Base-by-base conservation (phyloP, 2,329 filamentous ascomycete genomes). In the Drechslera avenae region DNA sequence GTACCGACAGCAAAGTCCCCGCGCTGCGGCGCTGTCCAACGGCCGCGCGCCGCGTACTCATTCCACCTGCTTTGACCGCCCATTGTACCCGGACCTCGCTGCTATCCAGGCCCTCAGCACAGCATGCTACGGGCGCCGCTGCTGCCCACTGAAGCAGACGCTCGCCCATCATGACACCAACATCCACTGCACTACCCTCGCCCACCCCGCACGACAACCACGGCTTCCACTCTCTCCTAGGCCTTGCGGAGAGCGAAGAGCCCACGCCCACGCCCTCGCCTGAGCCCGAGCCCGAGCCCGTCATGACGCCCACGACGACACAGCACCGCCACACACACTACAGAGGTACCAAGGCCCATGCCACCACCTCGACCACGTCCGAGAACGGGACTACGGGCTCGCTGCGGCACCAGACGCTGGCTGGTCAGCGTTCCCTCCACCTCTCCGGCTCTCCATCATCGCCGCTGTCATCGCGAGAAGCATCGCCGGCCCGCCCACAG, bases 401-500 rank as follows among this genome's bases (percentile, higher is more conserved):
- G 26, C 12, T 62, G 60, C 66, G 62, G 21, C 59, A 61, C 39
- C 64, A 66, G 26, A 52, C 62, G 17, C 63, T 67, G 44, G 63
- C 57, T 39, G 62, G 62, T 17, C 55, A 60, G 39, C 67, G 66
- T 31, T 63, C 67, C 17, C 58, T 68, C 35, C 66, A 64, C 58
- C 54, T 58, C 52, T 67, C 69, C n/a, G 64, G 52, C 57, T 67
- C 68, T 35, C 67, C 74, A 16, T 77, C 77, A 28, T 66, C 69
- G 6, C 78, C 78, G 31, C 64, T 71, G 51, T 75, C 77, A 19
- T 80, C 78, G 34, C 73, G 78, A 51, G 79, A 79, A 60, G 71
- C 73, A 23, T 80, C 78, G 40, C 78, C 78, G 5, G 69, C 74
- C 26, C 69, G 75, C 39, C 69, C 61, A 14, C 61, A 63, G 31